phyloP scores from a whole-genome alignment of 768 basidiomycete genomes.

The Mycena crocata region DNA sequence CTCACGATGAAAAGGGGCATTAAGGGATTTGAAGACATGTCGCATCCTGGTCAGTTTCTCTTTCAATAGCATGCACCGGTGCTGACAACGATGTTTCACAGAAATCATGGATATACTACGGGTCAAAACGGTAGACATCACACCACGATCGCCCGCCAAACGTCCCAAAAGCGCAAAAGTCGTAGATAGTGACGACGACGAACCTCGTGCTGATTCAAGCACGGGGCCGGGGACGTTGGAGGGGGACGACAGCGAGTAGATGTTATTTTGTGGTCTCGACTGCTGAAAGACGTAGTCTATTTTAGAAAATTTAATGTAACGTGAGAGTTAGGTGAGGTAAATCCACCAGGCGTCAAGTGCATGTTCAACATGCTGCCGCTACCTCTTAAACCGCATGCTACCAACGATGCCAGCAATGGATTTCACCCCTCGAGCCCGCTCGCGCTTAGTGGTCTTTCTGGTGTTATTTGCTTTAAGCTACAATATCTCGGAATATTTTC shows the following conservation, averaged over 20 bases:
- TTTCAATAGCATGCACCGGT: conserved; percentile 7
- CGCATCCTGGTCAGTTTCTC: conserved; percentile 69
- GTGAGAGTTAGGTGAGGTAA: conserved; percentile 32
- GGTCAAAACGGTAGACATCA: conserved; percentile 77
- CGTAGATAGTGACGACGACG: conserved; percentile 18
- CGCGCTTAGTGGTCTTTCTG: conserved; percentile 24
- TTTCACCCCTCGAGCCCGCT: conserved; percentile 17
- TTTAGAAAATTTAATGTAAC: conserved; percentile 11
- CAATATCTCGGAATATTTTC: conserved; percentile 20
- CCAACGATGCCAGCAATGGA: conserved; percentile 13
- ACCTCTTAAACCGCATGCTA: conserved; percentile 14
- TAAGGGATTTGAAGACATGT: conserved; percentile 84
- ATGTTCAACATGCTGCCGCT: conserved; percentile 18
- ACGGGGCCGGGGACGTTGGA: conserved; percentile 43
- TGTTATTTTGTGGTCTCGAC: background rate
- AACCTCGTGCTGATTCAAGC: conserved; percentile 44
- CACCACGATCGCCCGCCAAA: conserved; percentile 62
- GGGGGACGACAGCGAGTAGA: conserved; percentile 30
- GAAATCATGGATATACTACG: conserved; percentile 87
- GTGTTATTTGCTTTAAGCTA: conserved; percentile 22
- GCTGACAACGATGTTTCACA: conserved; percentile 41
- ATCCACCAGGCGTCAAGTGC: conserved; percentile 21
- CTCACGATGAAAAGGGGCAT: conserved; percentile 81
- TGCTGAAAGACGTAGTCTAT: background rate
- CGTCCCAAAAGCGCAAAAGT: conserved; percentile 29